Base-by-base conservation (phyloP, 2,329 filamentous ascomycete species). In the Ascochyta pisi region DNA sequence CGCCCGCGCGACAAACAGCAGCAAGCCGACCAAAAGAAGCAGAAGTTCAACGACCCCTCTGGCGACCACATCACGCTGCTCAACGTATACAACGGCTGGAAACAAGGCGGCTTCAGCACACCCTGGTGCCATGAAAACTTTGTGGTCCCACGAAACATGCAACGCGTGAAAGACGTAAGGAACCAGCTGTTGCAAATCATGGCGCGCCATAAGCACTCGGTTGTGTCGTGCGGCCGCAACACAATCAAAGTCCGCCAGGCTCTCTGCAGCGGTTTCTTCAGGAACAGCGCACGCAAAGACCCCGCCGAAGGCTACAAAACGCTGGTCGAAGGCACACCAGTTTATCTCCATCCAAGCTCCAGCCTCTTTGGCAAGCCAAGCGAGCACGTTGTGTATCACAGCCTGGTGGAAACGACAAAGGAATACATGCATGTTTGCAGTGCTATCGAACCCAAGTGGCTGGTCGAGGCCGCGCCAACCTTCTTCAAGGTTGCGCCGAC, bases 111-210 rank as follows among this genome's bases (percentile, higher is more conserved):
- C 6, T 96, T 86, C 77, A 90, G 87, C 45, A 91, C 87, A 54
- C 88, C 93, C 0, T 99, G 95, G 95, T 98, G 95, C 73, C 94
- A 92, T 65, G 96, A 99, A 71, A 97, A 99, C 76, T 99, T 96
- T 74, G 95, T 99, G 73, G 93, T 98, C 73, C 92, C 92, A 4
- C 86, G 93, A 2, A 88, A 88, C 31, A 96, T 99, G 85, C 86
- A 87, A 55, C 89, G 94, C 10, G 93, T 92, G 9, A 91, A 94
- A 74, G 95, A 99, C 73, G 92, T 99, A 0, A 87, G 95, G 16
- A 89, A 96, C 58, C 95, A 99, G 76, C 84, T 99, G 3, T 86
- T 94, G 49, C 91, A 90, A 66, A 98, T 99, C 75, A 96, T 99
- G 89, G 86, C 95, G 52, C 87, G 95, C 6, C 95, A 98, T 77